These are phyloP conservation scores for Candida oleophila DNA, from an alignment of 805 yeast genomes.

Conservation along the genomic window DNA sequence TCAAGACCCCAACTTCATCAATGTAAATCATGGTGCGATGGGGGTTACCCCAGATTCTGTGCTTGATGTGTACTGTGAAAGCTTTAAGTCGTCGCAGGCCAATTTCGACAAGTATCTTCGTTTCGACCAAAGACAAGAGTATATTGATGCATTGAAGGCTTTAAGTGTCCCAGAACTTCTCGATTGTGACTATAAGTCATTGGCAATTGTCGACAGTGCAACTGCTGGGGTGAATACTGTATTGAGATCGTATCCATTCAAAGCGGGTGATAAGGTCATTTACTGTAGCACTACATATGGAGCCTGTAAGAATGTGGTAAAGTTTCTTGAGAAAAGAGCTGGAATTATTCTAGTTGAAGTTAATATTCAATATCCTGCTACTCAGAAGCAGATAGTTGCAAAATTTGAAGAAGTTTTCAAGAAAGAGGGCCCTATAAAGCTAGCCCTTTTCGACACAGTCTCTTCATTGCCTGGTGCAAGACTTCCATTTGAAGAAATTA, in stretches of 20 bases:
- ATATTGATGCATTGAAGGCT: constrained; percentile 31
- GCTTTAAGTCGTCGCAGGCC: constrained; percentile 18
- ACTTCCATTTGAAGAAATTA: constrained; percentile 54
- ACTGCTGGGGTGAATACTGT: constrained; percentile 59
- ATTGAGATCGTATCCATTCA: constrained; percentile 52
- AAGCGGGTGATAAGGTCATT: constrained; percentile 51
- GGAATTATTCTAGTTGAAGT: constrained; percentile 34
- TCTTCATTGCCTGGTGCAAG: constrained; percentile 62
- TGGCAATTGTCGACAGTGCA: constrained; percentile 60
- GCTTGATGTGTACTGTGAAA: constrained; percentile 31
- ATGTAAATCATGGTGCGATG: constrained; percentile 67
- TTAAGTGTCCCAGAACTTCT: constrained; percentile 38
- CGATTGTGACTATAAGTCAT: constrained; percentile 43
- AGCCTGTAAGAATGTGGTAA: constrained; percentile 52
- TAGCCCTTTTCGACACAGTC: constrained; percentile 57
- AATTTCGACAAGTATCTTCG: constrained; percentile 50
- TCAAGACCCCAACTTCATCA: constrained; percentile 37
- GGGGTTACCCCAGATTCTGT: constrained; percentile 57
- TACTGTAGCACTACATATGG: constrained; percentile 51
- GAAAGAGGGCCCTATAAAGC: constrained; percentile 24
- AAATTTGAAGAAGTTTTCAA: constrained; percentile 17
- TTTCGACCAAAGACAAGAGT: constrained; percentile 21
- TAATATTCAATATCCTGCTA: constrained; percentile 42
- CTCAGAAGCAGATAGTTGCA: constrained; percentile 32
- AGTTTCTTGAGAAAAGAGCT: constrained; percentile 31